A percentile compares a stretch with the other conserved stretches of the same genome.
These are phyloP conservation scores for Alliaria petiolata DNA, from an alignment of 345 rosid genomes.

Conservation along the genomic window DNA sequence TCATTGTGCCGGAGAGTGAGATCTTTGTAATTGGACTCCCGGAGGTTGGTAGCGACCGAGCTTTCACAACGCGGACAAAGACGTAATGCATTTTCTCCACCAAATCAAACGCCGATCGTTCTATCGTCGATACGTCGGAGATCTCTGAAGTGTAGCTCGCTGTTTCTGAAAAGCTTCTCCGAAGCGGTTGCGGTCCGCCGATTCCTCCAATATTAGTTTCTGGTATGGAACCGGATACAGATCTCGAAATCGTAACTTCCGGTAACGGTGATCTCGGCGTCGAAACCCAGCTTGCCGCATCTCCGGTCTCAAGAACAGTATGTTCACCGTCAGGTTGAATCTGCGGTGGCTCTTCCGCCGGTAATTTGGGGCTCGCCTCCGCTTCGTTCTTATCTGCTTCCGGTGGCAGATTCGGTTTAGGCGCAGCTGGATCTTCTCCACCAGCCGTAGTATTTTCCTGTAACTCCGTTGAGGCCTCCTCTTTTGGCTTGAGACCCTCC, in stretches of 20 bases:
- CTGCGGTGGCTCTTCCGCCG: constrained; percentile 19
- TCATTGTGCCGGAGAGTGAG: constrained; percentile 41
- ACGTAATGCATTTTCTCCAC: constrained; percentile 95
- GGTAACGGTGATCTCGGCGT: constrained; percentile 33
- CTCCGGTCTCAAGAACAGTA: constrained; percentile 23
- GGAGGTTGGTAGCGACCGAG: constrained; percentile 59
- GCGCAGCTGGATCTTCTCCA: constrained; percentile 23
- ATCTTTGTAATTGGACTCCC: constrained; percentile 65
- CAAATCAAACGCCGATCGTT: constrained; percentile 78
- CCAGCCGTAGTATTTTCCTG: constrained; percentile 27
- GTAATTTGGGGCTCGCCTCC: not conserved
- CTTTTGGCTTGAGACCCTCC: constrained; percentile 16
- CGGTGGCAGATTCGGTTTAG: constrained; percentile 22
- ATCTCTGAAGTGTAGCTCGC: constrained; percentile 49
- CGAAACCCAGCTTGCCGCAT: constrained; percentile 11
- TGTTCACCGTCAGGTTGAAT: constrained; percentile 28
- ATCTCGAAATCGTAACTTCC: constrained; percentile 42
- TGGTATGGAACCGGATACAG: constrained; percentile 45
- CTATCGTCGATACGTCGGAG: constrained; percentile 52
- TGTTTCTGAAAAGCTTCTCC: constrained; percentile 37
- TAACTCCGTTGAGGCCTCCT: constrained; percentile 4
- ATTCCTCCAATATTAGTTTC: constrained; percentile 40
- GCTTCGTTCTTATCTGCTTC: constrained; percentile 12
- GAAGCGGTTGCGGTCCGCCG: constrained; percentile 46
- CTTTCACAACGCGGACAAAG: constrained; percentile 79